Evolutionary conservation across 179 eudicot genomes (phyloP).

Genomic region (Nepenthes alata): DNA sequence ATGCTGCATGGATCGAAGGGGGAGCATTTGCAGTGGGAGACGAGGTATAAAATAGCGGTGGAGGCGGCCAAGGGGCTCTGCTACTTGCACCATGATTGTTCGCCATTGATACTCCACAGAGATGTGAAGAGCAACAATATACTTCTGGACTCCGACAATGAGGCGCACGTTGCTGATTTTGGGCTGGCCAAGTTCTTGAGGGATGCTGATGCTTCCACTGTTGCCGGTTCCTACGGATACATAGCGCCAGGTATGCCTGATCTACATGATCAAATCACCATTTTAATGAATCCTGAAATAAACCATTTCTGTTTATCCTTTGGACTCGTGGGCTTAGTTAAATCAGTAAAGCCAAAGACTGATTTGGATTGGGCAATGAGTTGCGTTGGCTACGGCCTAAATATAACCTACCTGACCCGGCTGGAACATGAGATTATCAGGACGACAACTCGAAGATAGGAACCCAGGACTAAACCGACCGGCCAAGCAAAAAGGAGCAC

Average conservation of each 20-base stretch:
- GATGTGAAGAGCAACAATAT: slow-evolving; percentile 94
- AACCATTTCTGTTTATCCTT: too few species aligned
- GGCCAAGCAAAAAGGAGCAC: too few species aligned
- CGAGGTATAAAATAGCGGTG: slow-evolving; percentile 66
- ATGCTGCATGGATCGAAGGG: slow-evolving; percentile 74
- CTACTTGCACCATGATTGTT: slow-evolving; percentile 90
- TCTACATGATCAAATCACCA: too few species aligned
- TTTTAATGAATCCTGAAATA: too few species aligned
- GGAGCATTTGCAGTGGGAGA: slow-evolving; percentile 66
- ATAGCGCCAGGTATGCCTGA: slow-evolving; percentile 75
- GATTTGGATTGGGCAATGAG: too few species aligned
- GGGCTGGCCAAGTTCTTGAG: slow-evolving; percentile 84
- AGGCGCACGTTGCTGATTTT: slow-evolving; percentile 97
- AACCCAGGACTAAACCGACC: too few species aligned
- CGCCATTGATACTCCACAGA: slow-evolving; percentile 73
- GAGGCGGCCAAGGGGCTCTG: slow-evolving; percentile 90
- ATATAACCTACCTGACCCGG: too few species aligned
- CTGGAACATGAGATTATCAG: too few species aligned
- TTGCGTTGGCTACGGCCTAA: too few species aligned
- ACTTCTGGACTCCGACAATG: slow-evolving; percentile 68
- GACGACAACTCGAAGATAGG: too few species aligned
- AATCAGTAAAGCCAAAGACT: too few species aligned
- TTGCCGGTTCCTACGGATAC: slow-evolving; percentile 96
- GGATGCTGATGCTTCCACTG: slow-evolving; percentile 54
- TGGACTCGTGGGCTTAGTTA: too few species aligned